phyloP scores from a whole-genome alignment of 2,329 filamentous ascomycete species.

The Colletotrichum coccodes region DNA sequence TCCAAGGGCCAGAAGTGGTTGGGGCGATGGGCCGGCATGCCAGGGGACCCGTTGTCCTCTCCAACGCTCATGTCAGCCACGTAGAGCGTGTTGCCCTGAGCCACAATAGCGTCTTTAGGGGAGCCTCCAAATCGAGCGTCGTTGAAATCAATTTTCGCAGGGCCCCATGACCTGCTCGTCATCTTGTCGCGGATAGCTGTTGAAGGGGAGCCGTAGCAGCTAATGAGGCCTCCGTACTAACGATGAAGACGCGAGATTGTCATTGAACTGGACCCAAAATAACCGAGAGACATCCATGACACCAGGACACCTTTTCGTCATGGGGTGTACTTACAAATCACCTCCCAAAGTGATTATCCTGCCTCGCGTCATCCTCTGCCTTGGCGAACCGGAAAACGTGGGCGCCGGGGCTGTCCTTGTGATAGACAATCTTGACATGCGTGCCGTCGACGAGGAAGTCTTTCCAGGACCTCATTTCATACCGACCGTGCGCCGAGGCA shows the following conservation, averaged over 20 bases:
- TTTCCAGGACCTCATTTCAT: not conserved
- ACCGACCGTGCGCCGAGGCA: not conserved
- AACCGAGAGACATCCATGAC: not conserved
- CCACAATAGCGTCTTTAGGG: not conserved
- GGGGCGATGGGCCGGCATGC: not conserved
- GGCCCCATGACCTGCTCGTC: not conserved
- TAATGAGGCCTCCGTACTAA: not conserved
- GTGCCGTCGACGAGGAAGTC: not conserved
- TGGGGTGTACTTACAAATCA: not conserved
- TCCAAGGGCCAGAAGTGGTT: not conserved
- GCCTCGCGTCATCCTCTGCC: not conserved
- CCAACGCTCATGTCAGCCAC: too few relatives aligned
- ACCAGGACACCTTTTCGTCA: too few relatives aligned
- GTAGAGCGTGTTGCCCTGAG: not conserved
- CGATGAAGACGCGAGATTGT: too few relatives aligned
- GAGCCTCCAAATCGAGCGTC: not conserved
- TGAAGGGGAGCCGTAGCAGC: not conserved
- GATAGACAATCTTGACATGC: not conserved
- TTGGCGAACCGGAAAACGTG: not conserved
- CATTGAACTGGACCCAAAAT: rapidly evolving
- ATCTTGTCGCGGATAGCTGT: not conserved
- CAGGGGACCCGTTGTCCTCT: not conserved
- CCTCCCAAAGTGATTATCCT: not conserved
- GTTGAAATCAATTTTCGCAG: not conserved
- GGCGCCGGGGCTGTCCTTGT: not conserved